Evolutionary conservation across 257 asterid genomes (phyloP).

Genomic region (Salvia hispanica): DNA sequence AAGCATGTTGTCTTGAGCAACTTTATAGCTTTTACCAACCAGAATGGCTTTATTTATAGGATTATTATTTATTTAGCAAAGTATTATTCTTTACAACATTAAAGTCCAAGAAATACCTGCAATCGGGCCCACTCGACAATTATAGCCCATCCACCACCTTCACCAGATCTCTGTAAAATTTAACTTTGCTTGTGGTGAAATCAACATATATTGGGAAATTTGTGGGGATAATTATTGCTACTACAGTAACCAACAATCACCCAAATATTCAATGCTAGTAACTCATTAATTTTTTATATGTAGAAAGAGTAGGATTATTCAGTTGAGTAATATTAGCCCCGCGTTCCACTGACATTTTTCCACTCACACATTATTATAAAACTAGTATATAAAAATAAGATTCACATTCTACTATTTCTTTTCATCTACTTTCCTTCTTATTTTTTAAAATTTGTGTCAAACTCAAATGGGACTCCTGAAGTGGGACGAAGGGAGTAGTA

Average conservation of each 20-base stretch:
- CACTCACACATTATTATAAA: too few relatives aligned
- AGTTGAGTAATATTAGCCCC: too few relatives aligned
- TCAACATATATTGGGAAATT: constrained; percentile 8
- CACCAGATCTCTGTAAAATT: neutral
- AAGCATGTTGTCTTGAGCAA: constrained; percentile 12
- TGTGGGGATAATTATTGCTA: constrained; percentile 20
- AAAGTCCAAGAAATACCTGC: constrained; percentile 39
- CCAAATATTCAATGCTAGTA: neutral
- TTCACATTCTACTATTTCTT: too few relatives aligned
- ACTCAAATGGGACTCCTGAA: too few relatives aligned
- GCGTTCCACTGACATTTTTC: too few relatives aligned
- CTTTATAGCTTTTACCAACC: constrained; percentile 30
- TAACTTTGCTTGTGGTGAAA: constrained; percentile 25
- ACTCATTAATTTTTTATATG: neutral
- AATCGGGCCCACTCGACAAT: constrained; percentile 42
- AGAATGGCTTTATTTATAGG: constrained; percentile 19
- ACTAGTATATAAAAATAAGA: too few relatives aligned
- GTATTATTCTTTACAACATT: constrained; percentile 18
- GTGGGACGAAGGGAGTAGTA: too few relatives aligned
- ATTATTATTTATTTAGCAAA: constrained; percentile 27
- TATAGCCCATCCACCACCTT: constrained; percentile 30
- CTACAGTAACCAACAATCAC: neutral
- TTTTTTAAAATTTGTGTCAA: too few relatives aligned
- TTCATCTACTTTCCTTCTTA: too few relatives aligned
- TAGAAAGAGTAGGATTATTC: too few relatives aligned